A percentile compares a stretch with the other conserved stretches of the same genome.
Evolutionary conservation across 805 yeast genomes (phyloP).

Genomic region (Tetrapisispora pingtungensis): DNA sequence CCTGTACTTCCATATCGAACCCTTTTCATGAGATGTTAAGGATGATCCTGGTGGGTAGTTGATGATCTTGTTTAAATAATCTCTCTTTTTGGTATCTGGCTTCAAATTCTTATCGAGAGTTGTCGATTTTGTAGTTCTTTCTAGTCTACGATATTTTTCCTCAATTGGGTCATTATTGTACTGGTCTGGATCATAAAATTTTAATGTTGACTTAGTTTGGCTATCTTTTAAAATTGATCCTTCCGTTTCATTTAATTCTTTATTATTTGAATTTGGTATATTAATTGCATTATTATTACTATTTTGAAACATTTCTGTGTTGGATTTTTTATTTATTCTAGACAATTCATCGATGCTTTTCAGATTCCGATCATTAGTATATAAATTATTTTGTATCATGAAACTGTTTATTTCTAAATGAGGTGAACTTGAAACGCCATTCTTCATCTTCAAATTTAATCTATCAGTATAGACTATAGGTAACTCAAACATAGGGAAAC

Average conservation of each 20-base stretch:
- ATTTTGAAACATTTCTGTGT: background rate
- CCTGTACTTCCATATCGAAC: conserved; percentile 82
- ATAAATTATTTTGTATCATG: conserved; percentile 24
- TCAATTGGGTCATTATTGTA: conserved; percentile 73
- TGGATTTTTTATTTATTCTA: background rate
- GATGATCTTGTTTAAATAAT: conserved; percentile 58
- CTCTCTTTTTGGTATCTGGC: conserved; percentile 77
- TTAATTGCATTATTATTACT: conserved; percentile 12
- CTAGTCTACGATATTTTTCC: conserved; percentile 71
- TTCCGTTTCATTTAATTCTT: background rate
- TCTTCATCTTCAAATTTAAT: conserved; percentile 30
- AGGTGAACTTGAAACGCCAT: conserved; percentile 29
- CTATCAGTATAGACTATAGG: conserved; percentile 64
- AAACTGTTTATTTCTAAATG: conserved; percentile 31
- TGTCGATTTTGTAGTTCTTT: conserved; percentile 70
- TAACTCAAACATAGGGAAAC: conserved; percentile 54
- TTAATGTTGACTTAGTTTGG: conserved; percentile 25
- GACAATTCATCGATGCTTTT: background rate
- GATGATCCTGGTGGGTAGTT: conserved; percentile 76
- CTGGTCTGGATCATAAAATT: conserved; percentile 63
- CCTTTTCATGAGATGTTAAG: conserved; percentile 72
- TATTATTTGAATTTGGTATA: background rate
- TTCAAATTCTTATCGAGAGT: conserved; percentile 75
- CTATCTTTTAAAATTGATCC: conserved; percentile 17
- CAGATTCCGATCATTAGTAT: conserved; percentile 5